phyloP scores from a whole-genome alignment of 148 eudicot species.

The Chenopodium quinoa region DNA sequence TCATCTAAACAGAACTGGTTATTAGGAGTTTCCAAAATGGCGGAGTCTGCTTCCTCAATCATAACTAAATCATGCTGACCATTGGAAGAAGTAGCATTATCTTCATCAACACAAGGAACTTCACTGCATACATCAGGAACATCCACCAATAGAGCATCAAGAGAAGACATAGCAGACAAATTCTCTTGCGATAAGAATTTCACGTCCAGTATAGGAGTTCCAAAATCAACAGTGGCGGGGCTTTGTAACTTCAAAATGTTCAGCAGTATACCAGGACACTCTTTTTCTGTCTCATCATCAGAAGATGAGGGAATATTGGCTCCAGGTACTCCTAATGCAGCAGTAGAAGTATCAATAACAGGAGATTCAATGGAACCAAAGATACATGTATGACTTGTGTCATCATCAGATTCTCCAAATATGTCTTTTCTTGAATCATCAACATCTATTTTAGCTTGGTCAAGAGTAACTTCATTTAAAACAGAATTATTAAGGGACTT shows the following conservation, averaged over 20 bases:
- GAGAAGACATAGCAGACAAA: constrained; percentile 26
- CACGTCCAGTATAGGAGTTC: constrained; percentile 75
- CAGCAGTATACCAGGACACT: constrained; percentile 25
- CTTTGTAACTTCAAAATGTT: constrained; percentile 31
- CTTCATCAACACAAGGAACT: constrained; percentile 27
- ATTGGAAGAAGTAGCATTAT: constrained; percentile 2
- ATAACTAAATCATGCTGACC: constrained; percentile 28
- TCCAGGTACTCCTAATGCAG: constrained; percentile 15
- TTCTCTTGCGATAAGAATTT: constrained; percentile 43
- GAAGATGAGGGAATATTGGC: constrained; percentile 11
- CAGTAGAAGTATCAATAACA: constrained; percentile 9
- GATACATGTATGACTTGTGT: neutral
- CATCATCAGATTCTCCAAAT: constrained; percentile 23
- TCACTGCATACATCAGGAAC: constrained; percentile 27
- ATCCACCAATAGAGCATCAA: constrained; percentile 53
- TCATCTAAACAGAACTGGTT: constrained; percentile 34
- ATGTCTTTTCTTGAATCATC: constrained; percentile 18
- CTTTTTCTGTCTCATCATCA: constrained; percentile 18
- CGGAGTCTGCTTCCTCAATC: constrained; percentile 24
- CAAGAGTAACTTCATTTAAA: constrained; percentile 16
- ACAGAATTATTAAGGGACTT: constrained; percentile 5
- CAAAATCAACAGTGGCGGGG: constrained; percentile 49
- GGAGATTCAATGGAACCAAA: constrained; percentile 22
- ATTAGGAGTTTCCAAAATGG: constrained; percentile 10
- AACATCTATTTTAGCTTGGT: constrained; percentile 16